These are phyloP conservation scores for Suhomyces bokatorum DNA, from an alignment of 1,139 yeast species.

Conservation along the genomic window DNA sequence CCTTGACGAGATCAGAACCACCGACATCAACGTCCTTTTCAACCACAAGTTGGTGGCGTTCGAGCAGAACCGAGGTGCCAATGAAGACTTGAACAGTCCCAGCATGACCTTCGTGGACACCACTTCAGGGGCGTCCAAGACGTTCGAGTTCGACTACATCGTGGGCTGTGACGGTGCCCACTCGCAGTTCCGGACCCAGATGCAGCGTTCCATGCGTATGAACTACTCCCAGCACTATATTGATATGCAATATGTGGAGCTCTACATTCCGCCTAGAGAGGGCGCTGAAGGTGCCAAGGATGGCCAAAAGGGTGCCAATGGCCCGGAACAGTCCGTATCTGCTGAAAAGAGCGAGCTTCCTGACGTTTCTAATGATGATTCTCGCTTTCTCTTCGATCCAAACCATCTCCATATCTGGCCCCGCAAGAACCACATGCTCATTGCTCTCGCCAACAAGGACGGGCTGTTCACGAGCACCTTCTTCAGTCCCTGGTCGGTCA, in stretches of 20 bases:
- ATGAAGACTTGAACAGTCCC: conserved; percentile 21
- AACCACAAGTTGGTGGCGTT: conserved; percentile 54
- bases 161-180: conserved; percentile 89
- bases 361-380: conserved; percentile 8
- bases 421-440: conserved; percentile 79
- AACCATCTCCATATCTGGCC: conserved; percentile 95
- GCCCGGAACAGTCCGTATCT: background rate
- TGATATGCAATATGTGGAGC: conserved; percentile 81
- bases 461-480: conserved; percentile 90
- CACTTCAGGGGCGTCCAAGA: conserved; percentile 15
- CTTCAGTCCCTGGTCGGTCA: conserved; percentile 75
- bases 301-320: background rate
- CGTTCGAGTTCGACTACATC: conserved; percentile 52
- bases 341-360: background rate
- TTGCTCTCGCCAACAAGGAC: conserved; percentile 81
- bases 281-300: conserved; percentile 11
- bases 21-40: conserved; percentile 51
- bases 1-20: conserved; percentile 58
- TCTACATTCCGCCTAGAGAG: conserved; percentile 60
- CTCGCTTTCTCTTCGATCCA: conserved; percentile 55
- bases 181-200: conserved; percentile 68
- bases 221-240: conserved; percentile 74
- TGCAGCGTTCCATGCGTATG: conserved; percentile 70
- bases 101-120: conserved; percentile 26
- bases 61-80: conserved; percentile 19